phyloP scores from a whole-genome alignment of 768 basidiomycete genomes.

The Termitomyces sp. region DNA sequence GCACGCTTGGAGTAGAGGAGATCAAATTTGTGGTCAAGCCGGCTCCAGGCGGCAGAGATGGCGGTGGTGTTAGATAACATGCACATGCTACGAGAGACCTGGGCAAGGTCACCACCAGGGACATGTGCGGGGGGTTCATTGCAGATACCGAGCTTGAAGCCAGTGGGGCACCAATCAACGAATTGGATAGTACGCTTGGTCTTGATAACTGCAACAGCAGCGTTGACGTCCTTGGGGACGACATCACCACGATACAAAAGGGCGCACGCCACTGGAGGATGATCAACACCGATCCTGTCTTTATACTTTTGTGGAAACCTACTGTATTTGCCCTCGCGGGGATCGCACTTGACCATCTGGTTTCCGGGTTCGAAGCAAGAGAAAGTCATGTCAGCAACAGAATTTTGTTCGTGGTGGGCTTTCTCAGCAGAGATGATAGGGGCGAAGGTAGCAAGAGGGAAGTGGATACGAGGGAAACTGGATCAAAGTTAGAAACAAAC shows the following conservation, averaged over 20 bases:
- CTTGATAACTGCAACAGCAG: constrained; percentile 91
- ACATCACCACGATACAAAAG: constrained; percentile 94
- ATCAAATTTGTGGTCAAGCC: constrained; percentile 95
- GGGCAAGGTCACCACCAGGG: constrained; percentile 93
- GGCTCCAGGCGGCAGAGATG: constrained; percentile 93
- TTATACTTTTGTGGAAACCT: constrained; percentile 21
- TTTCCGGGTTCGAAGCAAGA: constrained; percentile 96
- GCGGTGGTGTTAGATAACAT: constrained; percentile 95
- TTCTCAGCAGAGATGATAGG: constrained; percentile 93
- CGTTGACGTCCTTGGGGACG: constrained; percentile 92
- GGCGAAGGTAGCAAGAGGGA: constrained; percentile 95
- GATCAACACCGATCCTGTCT: constrained; percentile 6
- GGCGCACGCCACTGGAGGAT: constrained; percentile 77
- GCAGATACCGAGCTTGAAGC: constrained; percentile 98
- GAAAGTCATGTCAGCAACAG: constrained; percentile 97
- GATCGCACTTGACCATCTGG: constrained; percentile 96
- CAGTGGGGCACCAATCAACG: constrained; percentile 98
- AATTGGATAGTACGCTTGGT: constrained; percentile 98
- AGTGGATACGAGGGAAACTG: constrained; percentile 97
- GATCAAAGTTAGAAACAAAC: neutral
- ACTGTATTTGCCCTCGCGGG: constrained; percentile 98
- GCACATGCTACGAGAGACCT: constrained; percentile 90
- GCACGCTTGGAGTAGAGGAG: constrained; percentile 96
- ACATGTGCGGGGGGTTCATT: constrained; percentile 92
- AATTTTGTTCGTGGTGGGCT: constrained; percentile 95